These are phyloP conservation scores for Grosmannia serpens DNA, from an alignment of 2,329 filamentous ascomycete species.

Conservation along the genomic window DNA sequence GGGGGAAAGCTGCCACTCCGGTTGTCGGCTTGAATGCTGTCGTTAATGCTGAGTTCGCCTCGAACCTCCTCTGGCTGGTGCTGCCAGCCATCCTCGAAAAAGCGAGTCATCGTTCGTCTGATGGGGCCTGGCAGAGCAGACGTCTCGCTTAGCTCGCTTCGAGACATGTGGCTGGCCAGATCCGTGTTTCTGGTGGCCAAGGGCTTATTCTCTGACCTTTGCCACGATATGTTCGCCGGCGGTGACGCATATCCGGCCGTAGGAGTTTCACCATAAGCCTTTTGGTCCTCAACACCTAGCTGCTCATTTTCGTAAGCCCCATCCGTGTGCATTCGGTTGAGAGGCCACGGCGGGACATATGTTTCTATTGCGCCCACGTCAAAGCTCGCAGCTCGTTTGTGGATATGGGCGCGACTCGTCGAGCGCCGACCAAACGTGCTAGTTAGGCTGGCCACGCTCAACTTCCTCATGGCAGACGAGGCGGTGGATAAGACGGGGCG, in stretches of 20 bases:
- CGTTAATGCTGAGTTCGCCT: neutral
- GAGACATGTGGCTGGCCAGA: too few relatives aligned
- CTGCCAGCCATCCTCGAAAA: constrained; percentile 1
- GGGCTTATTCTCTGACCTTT: neutral
- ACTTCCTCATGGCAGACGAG: constrained; percentile 75
- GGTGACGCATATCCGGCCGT: neutral
- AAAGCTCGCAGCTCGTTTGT: neutral
- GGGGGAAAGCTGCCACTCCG: neutral
- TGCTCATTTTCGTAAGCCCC: neutral
- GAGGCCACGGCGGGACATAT: neutral
- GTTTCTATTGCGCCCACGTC: neutral
- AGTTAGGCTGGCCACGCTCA: constrained; percentile 72
- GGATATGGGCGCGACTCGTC: constrained; percentile 34
- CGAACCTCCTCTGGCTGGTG: neutral
- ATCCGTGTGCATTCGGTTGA: neutral
- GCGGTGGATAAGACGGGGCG: constrained; percentile 67
- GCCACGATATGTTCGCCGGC: neutral
- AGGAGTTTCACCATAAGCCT: neutral
- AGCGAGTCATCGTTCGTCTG: neutral
- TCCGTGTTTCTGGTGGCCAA: neutral
- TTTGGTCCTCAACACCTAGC: neutral
- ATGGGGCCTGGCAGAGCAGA: neutral
- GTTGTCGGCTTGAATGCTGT: neutral
- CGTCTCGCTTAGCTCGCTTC: neutral
- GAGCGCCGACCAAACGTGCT: constrained; percentile 66